Base-by-base conservation (phyloP, 2,329 filamentous ascomycete species). In the Botrytis galanthina region DNA sequence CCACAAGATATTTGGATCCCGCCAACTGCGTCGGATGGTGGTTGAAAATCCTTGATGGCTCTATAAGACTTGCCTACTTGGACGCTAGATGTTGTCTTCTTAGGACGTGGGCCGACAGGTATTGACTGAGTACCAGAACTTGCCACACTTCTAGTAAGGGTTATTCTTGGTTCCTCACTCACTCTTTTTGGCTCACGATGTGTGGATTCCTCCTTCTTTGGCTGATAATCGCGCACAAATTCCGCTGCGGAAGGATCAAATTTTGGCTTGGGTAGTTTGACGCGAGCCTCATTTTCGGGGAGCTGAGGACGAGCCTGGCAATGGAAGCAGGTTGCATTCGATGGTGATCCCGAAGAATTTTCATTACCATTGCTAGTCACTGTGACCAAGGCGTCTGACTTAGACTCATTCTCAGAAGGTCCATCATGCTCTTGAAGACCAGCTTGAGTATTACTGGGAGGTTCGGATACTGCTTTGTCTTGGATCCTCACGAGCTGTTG, bases 181-280 rank as follows among this genome's bases (percentile, higher is more conserved):
- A 63, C 68, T 29, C 69, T 32, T 48, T 2, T 16, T 48, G 60
- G 32, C 51, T 39, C 60, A 2, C 5, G 1, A 18, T 74, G 69
- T 20, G 37, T 57, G 44, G 75, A 75, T 12, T 70, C 48, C 0
- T 72, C 71, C 63, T 78, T 79, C 3, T 77, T 78, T 2, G 78
- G 78, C 63, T 80, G 73, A 74, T n/a, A 77, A 63, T 35, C 77
- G 76, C 42, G 74, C 74, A 2, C 66, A n/a, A 22, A 14, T 26
- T 51, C 73, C 12, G 26, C 77, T 1, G 75, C 76, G 4, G 18
- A 7, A 1, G 71, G 59, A 20, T 74, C 76, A 70, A 77, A 66
- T 5, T 42, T 51, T 51, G 73, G 70, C 16, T 71, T 70, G 44
- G 77, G 77, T 14, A 72, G 57, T 22, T 39, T 39, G 12, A 18